Evolutionary conservation across 75 land plant genomes (phyloP).

Genomic region (Cupressus sempervirens): DNA sequence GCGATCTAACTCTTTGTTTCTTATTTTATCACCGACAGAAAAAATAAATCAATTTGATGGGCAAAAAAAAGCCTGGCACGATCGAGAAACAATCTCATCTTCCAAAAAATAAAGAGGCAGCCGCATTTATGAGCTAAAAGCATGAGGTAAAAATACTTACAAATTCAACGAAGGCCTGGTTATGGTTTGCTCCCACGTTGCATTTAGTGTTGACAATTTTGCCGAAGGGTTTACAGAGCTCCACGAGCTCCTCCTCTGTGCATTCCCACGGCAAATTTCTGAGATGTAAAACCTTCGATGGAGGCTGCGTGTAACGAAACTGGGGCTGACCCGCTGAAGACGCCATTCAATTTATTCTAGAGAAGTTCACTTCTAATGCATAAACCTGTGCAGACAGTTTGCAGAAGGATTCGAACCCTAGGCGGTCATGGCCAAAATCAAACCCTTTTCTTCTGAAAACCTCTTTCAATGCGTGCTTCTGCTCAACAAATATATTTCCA

Average conservation of each 20-base stretch:
- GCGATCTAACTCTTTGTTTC: background rate
- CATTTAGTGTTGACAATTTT: constrained; percentile 90
- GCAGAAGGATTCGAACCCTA: background rate
- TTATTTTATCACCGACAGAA: background rate
- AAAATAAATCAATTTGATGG: background rate
- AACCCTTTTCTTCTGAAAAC: background rate
- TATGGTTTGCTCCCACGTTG: constrained; percentile 90
- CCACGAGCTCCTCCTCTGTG: constrained; percentile 84
- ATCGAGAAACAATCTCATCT: background rate
- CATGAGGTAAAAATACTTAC: constrained; percentile 38
- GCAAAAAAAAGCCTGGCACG: background rate
- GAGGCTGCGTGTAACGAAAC: constrained; percentile 92
- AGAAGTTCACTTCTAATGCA: background rate
- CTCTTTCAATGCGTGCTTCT: background rate
- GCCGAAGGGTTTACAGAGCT: constrained; percentile 91
- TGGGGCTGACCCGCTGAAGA: constrained; percentile 82
- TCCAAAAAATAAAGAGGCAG: background rate
- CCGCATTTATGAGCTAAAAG: background rate
- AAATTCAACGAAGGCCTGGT: constrained; percentile 95
- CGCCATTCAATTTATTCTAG: constrained; percentile 29
- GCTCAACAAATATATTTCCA: background rate
- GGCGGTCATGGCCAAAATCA: background rate
- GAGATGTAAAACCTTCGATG: constrained; percentile 89
- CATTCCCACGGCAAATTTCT: constrained; percentile 97
- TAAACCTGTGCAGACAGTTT: background rate